phyloP scores from a whole-genome alignment of 2,329 filamentous ascomycete species.

The Ilyonectria robusta region DNA sequence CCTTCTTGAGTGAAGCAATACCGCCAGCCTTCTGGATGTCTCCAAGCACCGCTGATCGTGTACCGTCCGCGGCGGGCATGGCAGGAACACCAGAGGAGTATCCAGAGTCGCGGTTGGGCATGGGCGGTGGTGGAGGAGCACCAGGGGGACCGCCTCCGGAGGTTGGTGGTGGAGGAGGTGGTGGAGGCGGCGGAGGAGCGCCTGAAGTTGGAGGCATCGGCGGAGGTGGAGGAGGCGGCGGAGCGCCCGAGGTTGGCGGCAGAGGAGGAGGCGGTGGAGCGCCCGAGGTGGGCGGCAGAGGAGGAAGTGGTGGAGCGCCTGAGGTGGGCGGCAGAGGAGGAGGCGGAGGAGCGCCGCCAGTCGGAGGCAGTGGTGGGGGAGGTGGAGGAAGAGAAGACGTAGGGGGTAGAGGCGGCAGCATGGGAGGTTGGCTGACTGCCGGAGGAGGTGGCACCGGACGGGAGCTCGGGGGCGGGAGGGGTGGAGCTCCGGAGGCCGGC shows the following conservation, averaged over 20 bases:
- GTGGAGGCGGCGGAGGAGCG: slow-evolving; percentile 37
- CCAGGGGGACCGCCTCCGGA: slow-evolving; percentile 47
- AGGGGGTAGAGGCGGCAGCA: slow-evolving; percentile 53
- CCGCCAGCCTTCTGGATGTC: slow-evolving; percentile 81
- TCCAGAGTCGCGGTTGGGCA: slow-evolving; percentile 71
- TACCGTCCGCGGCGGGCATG: slow-evolving; percentile 59
- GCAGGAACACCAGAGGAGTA: slow-evolving; percentile 69
- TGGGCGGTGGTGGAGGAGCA: slow-evolving; percentile 67
- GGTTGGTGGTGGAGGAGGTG: slow-evolving; percentile 48
- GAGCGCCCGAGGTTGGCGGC: slow-evolving; percentile 45
- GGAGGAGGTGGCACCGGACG: slow-evolving; percentile 69
- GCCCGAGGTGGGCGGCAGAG: slow-evolving; percentile 50
- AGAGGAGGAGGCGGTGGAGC: slow-evolving; percentile 61
- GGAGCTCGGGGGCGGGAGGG: slow-evolving; percentile 65
- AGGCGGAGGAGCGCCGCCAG: slow-evolving; percentile 49
- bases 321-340: slow-evolving; percentile 53
- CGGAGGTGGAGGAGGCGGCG: slow-evolving; percentile 50
- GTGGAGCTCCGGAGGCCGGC: slow-evolving; percentile 60
- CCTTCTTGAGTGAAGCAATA: slow-evolving; percentile 80
- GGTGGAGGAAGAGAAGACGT: slow-evolving; percentile 46
- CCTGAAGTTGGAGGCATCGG: slow-evolving; percentile 55
- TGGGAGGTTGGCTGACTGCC: slow-evolving; percentile 55
- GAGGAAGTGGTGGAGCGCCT: slow-evolving; percentile 55
- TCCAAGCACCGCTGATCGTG: slow-evolving; percentile 74
- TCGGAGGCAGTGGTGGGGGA: slow-evolving; percentile 63